Conservation (phyloP, 129 eudicot genomes). For the Pittosporum tobira region DNA sequence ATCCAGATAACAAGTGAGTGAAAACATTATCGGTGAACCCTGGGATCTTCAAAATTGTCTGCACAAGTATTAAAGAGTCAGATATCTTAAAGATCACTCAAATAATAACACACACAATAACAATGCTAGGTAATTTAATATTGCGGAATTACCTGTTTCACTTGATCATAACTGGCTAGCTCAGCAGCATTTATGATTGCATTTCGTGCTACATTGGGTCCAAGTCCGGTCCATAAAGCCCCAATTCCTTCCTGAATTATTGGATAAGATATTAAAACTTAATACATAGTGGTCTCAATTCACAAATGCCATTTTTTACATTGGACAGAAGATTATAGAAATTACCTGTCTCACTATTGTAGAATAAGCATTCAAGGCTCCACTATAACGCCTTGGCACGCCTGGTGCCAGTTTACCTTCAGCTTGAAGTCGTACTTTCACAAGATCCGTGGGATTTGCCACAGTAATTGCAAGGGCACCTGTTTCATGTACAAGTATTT, state of each 20-base stretch:
- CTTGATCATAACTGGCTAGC: constrained; percentile 93
- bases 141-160: constrained; percentile 56
- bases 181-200: constrained; percentile 97
- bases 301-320: neutral
- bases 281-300: constrained; percentile 3
- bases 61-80: constrained; percentile 20
- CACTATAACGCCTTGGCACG: constrained; percentile 74
- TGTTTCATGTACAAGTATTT: too few species aligned
- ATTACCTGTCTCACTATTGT: constrained; percentile 67
- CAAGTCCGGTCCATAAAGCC: constrained; percentile 88
- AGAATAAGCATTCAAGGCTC: constrained; percentile 74
- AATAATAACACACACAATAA: constrained; percentile 6
- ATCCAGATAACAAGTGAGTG: constrained; percentile 74
- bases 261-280: neutral
- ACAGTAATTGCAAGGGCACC: constrained; percentile 59
- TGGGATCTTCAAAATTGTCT: constrained; percentile 83
- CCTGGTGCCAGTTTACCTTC: constrained; percentile 79
- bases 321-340: neutral
- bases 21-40: constrained; percentile 82
- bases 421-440: constrained; percentile 78
- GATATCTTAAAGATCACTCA: neutral
- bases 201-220: constrained; percentile 83
- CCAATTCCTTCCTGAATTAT: constrained; percentile 71
- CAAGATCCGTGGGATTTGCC: constrained; percentile 87
- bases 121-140: neutral